Evolutionary conservation across 345 rosid species (phyloP), one percentile per base, ranked within the genome.

Genomic region (Ceriops decandra): DNA sequence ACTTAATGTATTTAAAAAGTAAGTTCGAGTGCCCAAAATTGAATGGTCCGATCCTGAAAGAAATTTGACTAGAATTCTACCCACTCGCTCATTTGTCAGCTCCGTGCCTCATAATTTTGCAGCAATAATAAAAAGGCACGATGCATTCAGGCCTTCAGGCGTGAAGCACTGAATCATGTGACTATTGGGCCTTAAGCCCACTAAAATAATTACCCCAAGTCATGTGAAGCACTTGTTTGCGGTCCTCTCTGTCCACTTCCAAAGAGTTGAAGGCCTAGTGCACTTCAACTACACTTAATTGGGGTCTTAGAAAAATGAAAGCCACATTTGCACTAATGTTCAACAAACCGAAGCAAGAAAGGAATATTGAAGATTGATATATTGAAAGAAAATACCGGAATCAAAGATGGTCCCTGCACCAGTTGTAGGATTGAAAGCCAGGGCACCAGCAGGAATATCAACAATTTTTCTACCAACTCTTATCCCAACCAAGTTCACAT

Each of bases 371-470:
- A 7, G 13, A 11, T 2, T 10, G 26, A 56, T 28, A 32, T 10
- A 27, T 15, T 16, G 32, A 7, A 10, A 68, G 49, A 17, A 19
- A 1, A 69, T 81, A 90, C 99, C 99, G 1, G 99, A 91, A 84
- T 95, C 99, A 67, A 95, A 64, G 79, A 91, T 81, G 74, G 99
- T 95, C 20, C 98, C 99, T 0, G 96, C 90, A 6, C 99, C 98
- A 1, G 90, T 85, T 35, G 84, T 49, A 16, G 92, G 86, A 72
- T 91, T 75, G 77, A 91, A 95, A 30, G 87, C 97, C 16, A 92
- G 58, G 56, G 93, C 88, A 69, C 26, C 67, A 5, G 90, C 62
- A 20, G 97, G 97, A 49, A 95, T 87, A 54, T 85, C 88, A 24
- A 95, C 90, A 60, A 84, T 67, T 69, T 56, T 90, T 32, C 83